These are phyloP conservation scores for Alloteropsis angusta DNA, from an alignment of 202 grass and related monocot species.

Conservation along the genomic window DNA sequence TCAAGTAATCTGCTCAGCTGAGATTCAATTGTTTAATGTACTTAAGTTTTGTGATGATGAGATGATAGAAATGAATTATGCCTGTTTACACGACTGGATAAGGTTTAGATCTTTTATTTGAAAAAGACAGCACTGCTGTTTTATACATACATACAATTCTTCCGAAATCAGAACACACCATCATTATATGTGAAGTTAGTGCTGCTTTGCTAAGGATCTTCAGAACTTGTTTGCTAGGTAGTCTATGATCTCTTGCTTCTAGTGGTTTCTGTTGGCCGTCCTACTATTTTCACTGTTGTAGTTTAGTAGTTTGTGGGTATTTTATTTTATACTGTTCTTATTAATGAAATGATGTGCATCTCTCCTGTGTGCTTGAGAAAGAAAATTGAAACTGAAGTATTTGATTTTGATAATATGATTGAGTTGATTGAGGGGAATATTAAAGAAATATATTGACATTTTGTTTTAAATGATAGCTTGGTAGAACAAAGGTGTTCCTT, in stretches of 20 bases:
- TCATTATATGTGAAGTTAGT: not conserved
- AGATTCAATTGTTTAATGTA: not conserved
- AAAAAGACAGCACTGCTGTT: not conserved
- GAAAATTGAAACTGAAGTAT: not conserved
- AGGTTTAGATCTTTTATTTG: not conserved
- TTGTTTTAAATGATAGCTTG: slow-evolving; percentile 55
- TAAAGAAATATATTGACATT: not conserved
- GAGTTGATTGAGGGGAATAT: not conserved
- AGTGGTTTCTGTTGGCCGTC: not conserved
- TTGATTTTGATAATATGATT: slow-evolving; percentile 12
- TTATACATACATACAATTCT: not conserved
- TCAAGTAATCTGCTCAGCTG: slow-evolving; percentile 47
- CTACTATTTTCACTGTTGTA: not conserved
- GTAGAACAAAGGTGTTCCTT: slow-evolving; percentile 79
- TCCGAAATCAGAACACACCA: not conserved
- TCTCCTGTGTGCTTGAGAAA: not conserved
- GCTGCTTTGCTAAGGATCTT: not conserved
- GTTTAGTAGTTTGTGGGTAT: not conserved
- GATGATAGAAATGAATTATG: not conserved
- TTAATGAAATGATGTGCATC: not conserved
- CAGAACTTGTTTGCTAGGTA: not conserved
- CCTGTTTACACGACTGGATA: not conserved
- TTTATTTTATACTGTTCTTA: not conserved
- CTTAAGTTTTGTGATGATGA: slow-evolving; percentile 1
- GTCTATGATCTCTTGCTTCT: not conserved